Conservation (phyloP, 2,329 filamentous ascomycete genomes). For the Aspergillus ochraceoroseus region DNA sequence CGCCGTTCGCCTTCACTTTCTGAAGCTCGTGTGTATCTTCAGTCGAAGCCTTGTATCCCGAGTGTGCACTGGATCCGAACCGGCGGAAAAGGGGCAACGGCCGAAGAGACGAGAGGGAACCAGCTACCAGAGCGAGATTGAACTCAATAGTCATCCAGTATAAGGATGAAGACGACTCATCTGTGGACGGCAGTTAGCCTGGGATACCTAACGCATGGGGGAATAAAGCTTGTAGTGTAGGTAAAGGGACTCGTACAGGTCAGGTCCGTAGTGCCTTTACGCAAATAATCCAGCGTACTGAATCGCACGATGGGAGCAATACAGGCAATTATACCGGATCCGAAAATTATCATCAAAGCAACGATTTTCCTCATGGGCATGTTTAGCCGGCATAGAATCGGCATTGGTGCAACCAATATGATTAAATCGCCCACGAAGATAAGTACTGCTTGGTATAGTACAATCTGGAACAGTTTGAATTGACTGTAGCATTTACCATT, state of each 20-base stretch:
- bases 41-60: background rate
- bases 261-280: constrained; percentile 14
- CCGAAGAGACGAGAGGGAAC: background rate
- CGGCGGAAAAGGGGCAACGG: background rate
- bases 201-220: background rate
- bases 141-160: constrained; percentile 25
- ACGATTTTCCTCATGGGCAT: background rate
- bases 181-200: background rate
- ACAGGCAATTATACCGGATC: constrained; percentile 15
- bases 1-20: background rate
- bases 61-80: background rate
- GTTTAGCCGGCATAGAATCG: background rate
- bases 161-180: constrained; percentile 7
- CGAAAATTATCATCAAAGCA: background rate
- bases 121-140: constrained; percentile 18
- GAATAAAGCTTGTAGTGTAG: background rate
- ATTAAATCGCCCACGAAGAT: background rate
- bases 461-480: background rate
- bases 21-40: background rate
- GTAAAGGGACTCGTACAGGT: constrained; percentile 15
- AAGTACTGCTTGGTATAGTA: constrained; percentile 1
- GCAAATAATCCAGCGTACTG: constrained; percentile 15
- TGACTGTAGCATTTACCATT: background rate
- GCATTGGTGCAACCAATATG: background rate
- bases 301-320: constrained; percentile 21